Base-by-base conservation (phyloP, 306 rosid species). In the Rosa persica region DNA sequence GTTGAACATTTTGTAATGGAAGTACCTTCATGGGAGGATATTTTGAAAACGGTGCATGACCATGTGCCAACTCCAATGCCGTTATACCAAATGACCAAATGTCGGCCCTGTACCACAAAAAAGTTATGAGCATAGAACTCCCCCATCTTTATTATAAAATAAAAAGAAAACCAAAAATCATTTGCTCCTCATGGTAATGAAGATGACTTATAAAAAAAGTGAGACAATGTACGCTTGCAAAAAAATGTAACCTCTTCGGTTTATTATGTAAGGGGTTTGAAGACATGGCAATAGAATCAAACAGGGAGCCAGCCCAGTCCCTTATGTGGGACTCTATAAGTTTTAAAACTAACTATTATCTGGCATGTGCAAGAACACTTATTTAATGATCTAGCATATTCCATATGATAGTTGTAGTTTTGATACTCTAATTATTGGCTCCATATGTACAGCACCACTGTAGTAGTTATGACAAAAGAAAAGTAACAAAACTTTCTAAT, bases 1-100 rank as follows among this genome's bases (percentile, higher is more conserved):
- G 43, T 55, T 44, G 22, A 54, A 12, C 73, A 13, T 64, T 13
- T n/a, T 20, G 55, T 15, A 46, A 46, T 12, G 12, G 39, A 73
- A 73, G 60, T 73, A 79, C 90, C 90, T 87, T 87, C 90, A 87
- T 85, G 48, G 91, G 91, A 83, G 91, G 91, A 77, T 76, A 83
- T 74, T 88, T 85, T 54, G 90, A 87, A 61, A 87, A 87, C 23
- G 90, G 90, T 43, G 90, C 88, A 76, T 85, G 91, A 64, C 91
- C 91, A 58, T 88, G 91, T 67, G 91, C 91, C 80, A 88, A 83
- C 83, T 88, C 91, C 71, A 88, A 67, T 36, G 91, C 91, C 48
- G 91, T 88, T 38, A 88, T 88, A 65, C 91, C 91, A 49, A 88
- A 83, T 22, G 91, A 88, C 91, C 91, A 88, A 64, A 88, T 88